Evolutionary conservation across 2,329 filamentous ascomycete species (phyloP), one percentile per base, ranked within the genome.

Genomic region (Ceratocystis smalleyi): DNA sequence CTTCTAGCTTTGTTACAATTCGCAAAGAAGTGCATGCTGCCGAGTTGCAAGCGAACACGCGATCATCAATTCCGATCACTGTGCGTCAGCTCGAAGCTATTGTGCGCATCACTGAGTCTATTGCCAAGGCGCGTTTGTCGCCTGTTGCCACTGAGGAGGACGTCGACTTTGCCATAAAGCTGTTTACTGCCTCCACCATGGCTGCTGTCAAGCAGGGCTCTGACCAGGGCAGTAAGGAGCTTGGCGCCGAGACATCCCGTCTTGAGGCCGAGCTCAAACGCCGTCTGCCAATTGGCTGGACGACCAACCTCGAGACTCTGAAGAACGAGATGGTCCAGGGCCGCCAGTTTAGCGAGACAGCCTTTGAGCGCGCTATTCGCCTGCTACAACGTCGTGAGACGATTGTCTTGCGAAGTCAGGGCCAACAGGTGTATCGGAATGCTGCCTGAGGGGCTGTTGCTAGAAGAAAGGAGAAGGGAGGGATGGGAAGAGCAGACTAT

Each of bases 151-250:
- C 88, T 0, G 92, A 96, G 74, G 80, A 84, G 59, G 94, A 99
- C 71, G 94, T 99, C 62, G 92, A 99, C 71, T 94, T 99, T 77
- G 94, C 94, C 1, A 99, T 99, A 70, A 87, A 94, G 0, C 82
- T 99, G 17, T 99, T 99, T 85, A 78, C 99, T 35, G 94, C 91
- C 68, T 91, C 87, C 2, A 99, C 94, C 65, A 97, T 99, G 94
- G 92, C 99, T 71, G 94, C 94, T 6, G 91, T 97, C 65, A 92
- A 89, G 66, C 90, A 95, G 71, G 92, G 91, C 67, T 86, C 88
- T 69, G 88, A 86, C 68, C 83, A 88, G 69, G 89, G 89, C 45
- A 91, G 86, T 71, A 87, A 89, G 68, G 92, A 97, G 75, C 78
- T 97, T 64, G 92, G 95, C 75, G 90, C 96, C 61, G 94, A 97